A percentile compares a stretch with the other conserved stretches of the same genome.
phyloP scores from a whole-genome alignment of 2,329 filamentous ascomycete species.

The Diaporthe humulicola region DNA sequence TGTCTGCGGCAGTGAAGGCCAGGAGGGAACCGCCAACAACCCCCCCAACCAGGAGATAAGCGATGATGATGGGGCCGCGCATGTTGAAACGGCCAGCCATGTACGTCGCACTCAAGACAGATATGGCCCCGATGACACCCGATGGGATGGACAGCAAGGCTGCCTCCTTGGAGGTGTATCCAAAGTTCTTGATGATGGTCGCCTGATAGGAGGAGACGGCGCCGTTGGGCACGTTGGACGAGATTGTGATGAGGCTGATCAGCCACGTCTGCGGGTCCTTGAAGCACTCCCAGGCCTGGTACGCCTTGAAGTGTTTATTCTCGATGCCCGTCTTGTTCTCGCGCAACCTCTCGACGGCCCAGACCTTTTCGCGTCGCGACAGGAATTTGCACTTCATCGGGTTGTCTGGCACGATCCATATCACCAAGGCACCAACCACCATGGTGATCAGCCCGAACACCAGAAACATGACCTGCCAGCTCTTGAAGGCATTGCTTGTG shows the following conservation, averaged over 20 bases:
- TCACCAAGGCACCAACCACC: conserved; percentile 31
- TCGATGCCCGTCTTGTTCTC: conserved; percentile 77
- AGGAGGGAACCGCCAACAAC: conserved; percentile 54
- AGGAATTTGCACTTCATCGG: conserved; percentile 36
- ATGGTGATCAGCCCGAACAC: conserved; percentile 39
- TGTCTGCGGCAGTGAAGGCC: conserved; percentile 48
- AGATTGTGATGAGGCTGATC: conserved; percentile 41
- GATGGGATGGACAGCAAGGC: conserved; percentile 54
- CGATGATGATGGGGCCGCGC: conserved; percentile 41
- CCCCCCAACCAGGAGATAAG: conserved; percentile 47
- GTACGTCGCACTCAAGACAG: conserved; percentile 35
- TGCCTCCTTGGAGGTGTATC: conserved; percentile 41
- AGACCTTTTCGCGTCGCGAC: conserved; percentile 38
- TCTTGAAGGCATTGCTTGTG: conserved; percentile 39
- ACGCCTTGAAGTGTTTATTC: conserved; percentile 76
- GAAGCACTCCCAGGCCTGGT: conserved; percentile 61
- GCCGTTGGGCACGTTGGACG: conserved; percentile 42
- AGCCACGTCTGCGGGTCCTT: conserved; percentile 41
- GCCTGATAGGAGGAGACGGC: conserved; percentile 41
- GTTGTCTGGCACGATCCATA: conserved; percentile 38
- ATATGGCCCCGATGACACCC: conserved; percentile 50
- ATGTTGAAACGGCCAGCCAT: conserved; percentile 36
- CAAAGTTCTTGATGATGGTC: conserved; percentile 42
- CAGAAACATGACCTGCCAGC: conserved; percentile 42
- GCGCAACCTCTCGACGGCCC: conserved; percentile 62